Percentiles rank a stretch among this genome's conserved stretches.
These are phyloP conservation scores for Pleurotus djamor DNA, from an alignment of 768 basidiomycete genomes.

Conservation along the genomic window DNA sequence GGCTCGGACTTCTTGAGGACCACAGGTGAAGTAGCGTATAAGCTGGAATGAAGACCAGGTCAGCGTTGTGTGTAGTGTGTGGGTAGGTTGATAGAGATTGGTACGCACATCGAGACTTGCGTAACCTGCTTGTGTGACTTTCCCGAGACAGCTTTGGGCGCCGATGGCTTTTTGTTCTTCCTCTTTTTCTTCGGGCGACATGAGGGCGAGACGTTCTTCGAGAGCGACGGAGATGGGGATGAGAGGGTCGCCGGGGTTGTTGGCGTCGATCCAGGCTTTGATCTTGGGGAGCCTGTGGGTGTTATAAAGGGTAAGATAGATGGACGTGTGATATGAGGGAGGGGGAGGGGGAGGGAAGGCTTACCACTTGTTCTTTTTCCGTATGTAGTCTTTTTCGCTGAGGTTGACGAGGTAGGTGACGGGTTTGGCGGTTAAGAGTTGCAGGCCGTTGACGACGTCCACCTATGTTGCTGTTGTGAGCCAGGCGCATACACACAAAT, in stretches of 20 bases:
- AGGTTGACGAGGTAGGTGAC: slow-evolving; percentile 98
- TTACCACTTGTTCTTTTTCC: slow-evolving; percentile 99
- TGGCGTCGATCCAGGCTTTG: slow-evolving; percentile 95
- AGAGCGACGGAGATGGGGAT: slow-evolving; percentile 97
- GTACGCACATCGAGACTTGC: slow-evolving; percentile 71
- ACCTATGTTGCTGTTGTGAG: slow-evolving; percentile 52
- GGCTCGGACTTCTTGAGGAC: slow-evolving; percentile 94
- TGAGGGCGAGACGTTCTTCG: slow-evolving; percentile 79
- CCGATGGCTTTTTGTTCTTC: slow-evolving; percentile 79
- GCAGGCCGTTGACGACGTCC: slow-evolving; percentile 85
- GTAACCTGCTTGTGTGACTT: slow-evolving; percentile 96
- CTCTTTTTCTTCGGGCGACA: slow-evolving; percentile 68
- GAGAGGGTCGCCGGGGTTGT: slow-evolving; percentile 94
- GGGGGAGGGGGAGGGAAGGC: slow-evolving; percentile 1
- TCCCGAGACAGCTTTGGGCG: slow-evolving; percentile 74
- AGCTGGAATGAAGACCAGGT: slow-evolving; percentile 40
- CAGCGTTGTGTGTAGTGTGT: too few relatives aligned
- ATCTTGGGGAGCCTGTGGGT: slow-evolving; percentile 83
- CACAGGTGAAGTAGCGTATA: slow-evolving; percentile 96
- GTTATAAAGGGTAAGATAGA: not conserved
- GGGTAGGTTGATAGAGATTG: not conserved
- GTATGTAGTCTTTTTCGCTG: slow-evolving; percentile 89
- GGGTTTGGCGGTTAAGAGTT: slow-evolving; percentile 93
- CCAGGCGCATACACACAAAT: too few relatives aligned
- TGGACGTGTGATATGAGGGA: not conserved